Percentiles rank a stretch among this genome's conserved stretches.
phyloP scores from a whole-genome alignment of 2,329 filamentous ascomycete genomes.

The Thermothelomyces thermophilus region DNA sequence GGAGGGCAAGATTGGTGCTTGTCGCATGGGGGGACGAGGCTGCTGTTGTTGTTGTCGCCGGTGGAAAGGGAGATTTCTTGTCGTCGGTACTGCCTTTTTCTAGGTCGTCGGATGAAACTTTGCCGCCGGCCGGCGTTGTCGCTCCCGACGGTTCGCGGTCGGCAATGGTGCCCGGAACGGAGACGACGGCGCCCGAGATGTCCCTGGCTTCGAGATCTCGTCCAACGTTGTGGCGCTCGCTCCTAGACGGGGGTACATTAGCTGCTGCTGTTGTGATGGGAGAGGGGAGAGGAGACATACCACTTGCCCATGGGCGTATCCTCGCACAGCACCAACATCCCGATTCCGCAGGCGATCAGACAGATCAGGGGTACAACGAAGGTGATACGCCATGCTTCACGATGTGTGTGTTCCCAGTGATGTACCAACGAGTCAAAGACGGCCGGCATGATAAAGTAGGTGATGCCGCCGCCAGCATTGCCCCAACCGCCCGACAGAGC shows the following conservation, averaged over 20 bases:
- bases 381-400: constrained; percentile 73
- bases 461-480: constrained; percentile 82
- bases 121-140: constrained; percentile 40
- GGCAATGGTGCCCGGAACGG: constrained; percentile 38
- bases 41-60: no score
- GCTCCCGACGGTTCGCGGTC: constrained; percentile 20
- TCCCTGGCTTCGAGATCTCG: constrained; percentile 39
- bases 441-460: constrained; percentile 89
- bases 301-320: constrained; percentile 80
- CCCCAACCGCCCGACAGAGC: constrained; percentile 78
- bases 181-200: constrained; percentile 41
- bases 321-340: constrained; percentile 65
- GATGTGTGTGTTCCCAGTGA: constrained; percentile 46
- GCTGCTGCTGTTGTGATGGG: not conserved
- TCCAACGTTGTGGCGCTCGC: constrained; percentile 57
- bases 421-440: constrained; percentile 55
- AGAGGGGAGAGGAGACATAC: not conserved
- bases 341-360: constrained; percentile 57
- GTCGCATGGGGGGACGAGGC: not conserved
- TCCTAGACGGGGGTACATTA: constrained; percentile 33
- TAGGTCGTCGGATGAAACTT: constrained; percentile 24
- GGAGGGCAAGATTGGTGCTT: constrained; percentile 39
- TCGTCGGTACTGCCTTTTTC: constrained; percentile 18
- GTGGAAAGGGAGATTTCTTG: constrained; percentile 28
- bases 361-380: constrained; percentile 80